These are phyloP conservation scores for Zymoseptoria passerinii DNA, from an alignment of 2,329 filamentous ascomycete species.

Conservation along the genomic window DNA sequence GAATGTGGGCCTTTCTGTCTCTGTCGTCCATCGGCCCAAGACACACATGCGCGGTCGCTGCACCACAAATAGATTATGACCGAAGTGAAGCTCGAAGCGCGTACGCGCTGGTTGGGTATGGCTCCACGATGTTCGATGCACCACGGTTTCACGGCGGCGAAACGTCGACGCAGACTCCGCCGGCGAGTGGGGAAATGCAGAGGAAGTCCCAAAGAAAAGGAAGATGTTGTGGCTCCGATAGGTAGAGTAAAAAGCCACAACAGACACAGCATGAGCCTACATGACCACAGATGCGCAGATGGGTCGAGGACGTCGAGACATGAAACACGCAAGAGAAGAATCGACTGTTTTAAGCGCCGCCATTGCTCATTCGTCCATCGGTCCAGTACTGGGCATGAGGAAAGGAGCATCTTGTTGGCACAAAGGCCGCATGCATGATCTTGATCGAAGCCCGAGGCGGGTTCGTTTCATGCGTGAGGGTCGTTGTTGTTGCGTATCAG, in stretches of 20 bases:
- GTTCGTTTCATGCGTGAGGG: not conserved
- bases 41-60: not conserved
- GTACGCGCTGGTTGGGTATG: not conserved
- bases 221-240: not conserved
- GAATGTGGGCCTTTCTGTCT: not conserved
- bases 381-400: not conserved
- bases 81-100: not conserved
- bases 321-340: not conserved
- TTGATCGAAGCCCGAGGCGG: not conserved
- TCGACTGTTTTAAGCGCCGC: not conserved
- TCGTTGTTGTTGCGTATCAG: not conserved
- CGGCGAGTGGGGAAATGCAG: not conserved
- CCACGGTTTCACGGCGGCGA: not conserved
- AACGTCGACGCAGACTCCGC: not conserved
- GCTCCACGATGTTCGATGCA: not conserved
- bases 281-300: not conserved
- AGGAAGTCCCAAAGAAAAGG: not conserved
- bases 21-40: not conserved
- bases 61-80: not conserved
- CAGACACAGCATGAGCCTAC: not conserved
- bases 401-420: not conserved
- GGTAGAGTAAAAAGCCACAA: not conserved
- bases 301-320: not conserved
- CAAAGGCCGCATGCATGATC: not conserved
- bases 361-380: not conserved